Conservation (phyloP, 2,329 filamentous ascomycete genomes). For the Helminthosporium solani region DNA sequence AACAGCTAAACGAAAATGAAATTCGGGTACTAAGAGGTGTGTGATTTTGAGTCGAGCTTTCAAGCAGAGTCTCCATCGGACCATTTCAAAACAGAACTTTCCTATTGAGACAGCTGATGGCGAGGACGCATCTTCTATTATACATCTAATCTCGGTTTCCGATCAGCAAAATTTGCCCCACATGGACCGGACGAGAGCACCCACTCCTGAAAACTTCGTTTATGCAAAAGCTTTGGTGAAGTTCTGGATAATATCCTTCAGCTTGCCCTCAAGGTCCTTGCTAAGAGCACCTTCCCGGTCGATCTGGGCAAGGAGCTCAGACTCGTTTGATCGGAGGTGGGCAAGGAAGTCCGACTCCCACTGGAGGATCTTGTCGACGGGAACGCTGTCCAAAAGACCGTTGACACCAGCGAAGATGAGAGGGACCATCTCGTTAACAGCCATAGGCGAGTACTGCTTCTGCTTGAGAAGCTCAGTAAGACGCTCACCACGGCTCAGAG, state of each 20-base stretch:
- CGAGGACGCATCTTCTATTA: slow-evolving; percentile 37
- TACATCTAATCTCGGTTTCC: slow-evolving; percentile 35
- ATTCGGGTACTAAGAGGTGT: slow-evolving; percentile 19
- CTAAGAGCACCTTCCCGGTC: slow-evolving; percentile 94
- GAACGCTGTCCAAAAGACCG: slow-evolving; percentile 84
- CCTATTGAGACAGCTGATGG: slow-evolving; percentile 37
- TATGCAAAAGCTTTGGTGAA: slow-evolving; percentile 93
- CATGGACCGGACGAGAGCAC: slow-evolving; percentile 40
- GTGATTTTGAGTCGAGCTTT: slow-evolving; percentile 13
- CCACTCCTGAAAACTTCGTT: slow-evolving; percentile 35
- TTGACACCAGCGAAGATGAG: slow-evolving; percentile 99
- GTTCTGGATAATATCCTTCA: slow-evolving; percentile 71
- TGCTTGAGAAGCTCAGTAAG: slow-evolving; percentile 98
- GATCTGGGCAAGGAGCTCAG: slow-evolving; percentile 78
- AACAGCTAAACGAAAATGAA: slow-evolving; percentile 30
- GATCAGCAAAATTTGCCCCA: slow-evolving; percentile 43
- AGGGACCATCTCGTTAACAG: slow-evolving; percentile 99
- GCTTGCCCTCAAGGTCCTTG: slow-evolving; percentile 86
- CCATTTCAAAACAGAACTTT: slow-evolving; percentile 20
- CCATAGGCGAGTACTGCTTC: slow-evolving; percentile 99
- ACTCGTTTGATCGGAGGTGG: slow-evolving; percentile 89
- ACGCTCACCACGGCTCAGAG: slow-evolving; percentile 95
- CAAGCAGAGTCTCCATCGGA: slow-evolving; percentile 15
- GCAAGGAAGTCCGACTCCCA: slow-evolving; percentile 95
- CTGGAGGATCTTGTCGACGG: slow-evolving; percentile 84